Conservation (phyloP, 2,329 filamentous ascomycete genomes). For the Fusarium cicatricum region DNA sequence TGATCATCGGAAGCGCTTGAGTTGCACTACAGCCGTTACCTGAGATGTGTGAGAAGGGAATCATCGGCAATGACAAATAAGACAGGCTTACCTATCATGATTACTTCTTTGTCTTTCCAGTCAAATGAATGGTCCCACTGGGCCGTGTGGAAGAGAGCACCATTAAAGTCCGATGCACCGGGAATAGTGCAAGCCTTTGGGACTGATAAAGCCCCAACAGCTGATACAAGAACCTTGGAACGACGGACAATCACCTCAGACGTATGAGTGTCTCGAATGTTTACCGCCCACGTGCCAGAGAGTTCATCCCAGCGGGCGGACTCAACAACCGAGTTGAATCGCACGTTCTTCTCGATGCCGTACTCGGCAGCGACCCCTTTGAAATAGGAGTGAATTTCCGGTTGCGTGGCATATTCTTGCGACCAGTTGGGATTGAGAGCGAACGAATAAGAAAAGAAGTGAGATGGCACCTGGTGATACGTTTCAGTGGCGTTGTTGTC, state of each 20-base stretch:
- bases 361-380: constrained; percentile 30
- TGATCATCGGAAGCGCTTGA: constrained; percentile 38
- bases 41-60: background rate
- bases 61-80: accelerated
- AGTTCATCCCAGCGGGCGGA: constrained; percentile 34
- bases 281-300: constrained; percentile 31
- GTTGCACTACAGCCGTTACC: constrained; percentile 43
- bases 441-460: constrained; percentile 44
- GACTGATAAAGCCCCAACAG: constrained; percentile 36
- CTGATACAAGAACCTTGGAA: constrained; percentile 36
- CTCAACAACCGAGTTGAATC: constrained; percentile 30
- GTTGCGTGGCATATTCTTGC: constrained; percentile 37
- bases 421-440: constrained; percentile 41
- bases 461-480: constrained; percentile 32
- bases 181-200: constrained; percentile 36
- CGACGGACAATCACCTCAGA: background rate
- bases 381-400: constrained; percentile 41
- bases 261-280: constrained; percentile 20
- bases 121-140: constrained; percentile 41
- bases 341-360: constrained; percentile 30
- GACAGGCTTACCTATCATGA: constrained; percentile 31
- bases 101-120: constrained; percentile 34
- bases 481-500: background rate
- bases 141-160: constrained; percentile 38
- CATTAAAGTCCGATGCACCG: constrained; percentile 30